These are phyloP conservation scores for Cudoniella acicularis DNA, from an alignment of 495 filamentous ascomycete species.

Conservation along the genomic window DNA sequence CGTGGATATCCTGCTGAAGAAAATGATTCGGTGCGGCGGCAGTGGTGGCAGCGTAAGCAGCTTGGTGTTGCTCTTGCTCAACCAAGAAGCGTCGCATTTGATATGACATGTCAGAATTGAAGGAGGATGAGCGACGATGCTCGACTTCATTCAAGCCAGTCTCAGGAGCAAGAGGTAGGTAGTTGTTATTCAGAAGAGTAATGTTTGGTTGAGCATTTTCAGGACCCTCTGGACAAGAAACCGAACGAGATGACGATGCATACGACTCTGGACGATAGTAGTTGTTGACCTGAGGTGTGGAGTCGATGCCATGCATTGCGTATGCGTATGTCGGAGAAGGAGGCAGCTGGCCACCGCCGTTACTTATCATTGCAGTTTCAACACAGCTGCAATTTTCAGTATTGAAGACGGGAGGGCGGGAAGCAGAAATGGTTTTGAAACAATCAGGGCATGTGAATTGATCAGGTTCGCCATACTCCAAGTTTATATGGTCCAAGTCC, in stretches of 20 bases:
- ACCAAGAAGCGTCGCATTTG: constrained; percentile 11
- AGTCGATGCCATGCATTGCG: background rate
- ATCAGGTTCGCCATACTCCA: background rate
- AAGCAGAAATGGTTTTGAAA: constrained; percentile 17
- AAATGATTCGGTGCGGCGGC: background rate
- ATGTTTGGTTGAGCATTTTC: constrained; percentile 13
- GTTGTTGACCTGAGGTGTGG: background rate
- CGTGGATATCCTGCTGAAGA: constrained; percentile 6
- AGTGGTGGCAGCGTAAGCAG: background rate
- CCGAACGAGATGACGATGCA: constrained; percentile 12
- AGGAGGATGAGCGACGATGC: constrained; percentile 8
- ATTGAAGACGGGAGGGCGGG: constrained; percentile 28
- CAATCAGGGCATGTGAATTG: constrained; percentile 10
- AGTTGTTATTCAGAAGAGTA: background rate
- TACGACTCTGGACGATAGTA: constrained; percentile 8
- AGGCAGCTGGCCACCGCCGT: background rate
- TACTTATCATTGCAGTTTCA: constrained; percentile 12
- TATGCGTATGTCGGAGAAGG: background rate
- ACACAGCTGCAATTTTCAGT: constrained; percentile 27
- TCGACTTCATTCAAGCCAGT: constrained; percentile 10
- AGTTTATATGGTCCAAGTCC: background rate
- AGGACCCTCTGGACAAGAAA: constrained; percentile 14
- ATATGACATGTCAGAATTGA: constrained; percentile 11
- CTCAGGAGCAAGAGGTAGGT: constrained; percentile 4
- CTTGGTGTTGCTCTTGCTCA: constrained; percentile 1